Evolutionary conservation across 2,329 filamentous ascomycete species (phyloP), one percentile per base, ranked within the genome.

Genomic region (Raffaelea deltoideospora): DNA sequence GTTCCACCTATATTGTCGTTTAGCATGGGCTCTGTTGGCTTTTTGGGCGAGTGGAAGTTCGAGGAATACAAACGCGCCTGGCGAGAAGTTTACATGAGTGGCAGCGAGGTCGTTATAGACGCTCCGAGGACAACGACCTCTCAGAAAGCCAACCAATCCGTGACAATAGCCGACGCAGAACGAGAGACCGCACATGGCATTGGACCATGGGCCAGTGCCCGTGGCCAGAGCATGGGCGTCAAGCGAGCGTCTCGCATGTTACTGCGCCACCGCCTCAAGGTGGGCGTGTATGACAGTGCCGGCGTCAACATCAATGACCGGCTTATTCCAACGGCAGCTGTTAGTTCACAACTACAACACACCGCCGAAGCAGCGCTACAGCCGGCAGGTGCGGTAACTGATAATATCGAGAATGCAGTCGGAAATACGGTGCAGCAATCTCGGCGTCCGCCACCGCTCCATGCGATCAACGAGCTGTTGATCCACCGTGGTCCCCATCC

Each of bases 11-110:
- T 98, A 24, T 64, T 98, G 8, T 86, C 84, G 2, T 98, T 98
- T 53, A 93, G 86, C 53, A 95, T 98, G 84, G 90, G 90, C 6
- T 92, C 88, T 0, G 63, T 98, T 1, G 90, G 90, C 0, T 98
- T 98, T 47, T 61, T 98, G 8, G 87, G 88, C 14, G 88, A 96
- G 57, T 98, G 88, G 87, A 92, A 90, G 49, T 96, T 96, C 53
- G 67, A 68, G 7, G 87, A 96, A 49, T 84, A 92, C 60, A 94
- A 94, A 58, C 72, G 83, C 34, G 90, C 90, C 0, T 94, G 92
- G 61, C 67, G 85, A 34, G 84, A 95, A 53, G 84, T 90, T 37
- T 95, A 92, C 60, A 92, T 94, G 81, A 73, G 69, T 48, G 71
- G 71, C 3, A 71, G 67, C 43, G 59, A 62, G 31, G 67, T 71